phyloP scores from a whole-genome alignment of 129 eudicot genomes.

The Saposhnikovia divaricata region DNA sequence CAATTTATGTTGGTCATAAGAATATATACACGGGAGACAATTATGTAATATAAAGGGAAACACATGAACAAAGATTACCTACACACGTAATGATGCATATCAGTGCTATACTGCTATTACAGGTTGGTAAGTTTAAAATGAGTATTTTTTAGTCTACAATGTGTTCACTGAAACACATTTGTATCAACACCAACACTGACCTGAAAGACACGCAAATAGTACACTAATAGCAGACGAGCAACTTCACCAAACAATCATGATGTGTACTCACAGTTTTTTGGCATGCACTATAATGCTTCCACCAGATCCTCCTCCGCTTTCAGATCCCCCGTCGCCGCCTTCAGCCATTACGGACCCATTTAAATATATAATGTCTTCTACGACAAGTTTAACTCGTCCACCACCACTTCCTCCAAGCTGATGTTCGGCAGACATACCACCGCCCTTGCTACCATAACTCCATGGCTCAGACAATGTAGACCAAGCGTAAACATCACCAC shows the following conservation, averaged over 20 bases:
- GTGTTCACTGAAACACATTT: not conserved
- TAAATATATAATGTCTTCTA: conserved; percentile 39
- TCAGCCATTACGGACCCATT: conserved; percentile 77
- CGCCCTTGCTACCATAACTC: conserved; percentile 91
- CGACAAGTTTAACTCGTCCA: conserved; percentile 65
- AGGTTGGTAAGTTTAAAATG: not conserved
- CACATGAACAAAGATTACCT: not conserved
- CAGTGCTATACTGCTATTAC: not conserved
- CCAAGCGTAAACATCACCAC: conserved; percentile 95
- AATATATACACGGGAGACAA: not conserved
- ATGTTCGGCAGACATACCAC: conserved; percentile 53
- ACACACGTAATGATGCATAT: not conserved
- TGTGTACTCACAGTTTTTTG: conserved; percentile 56
- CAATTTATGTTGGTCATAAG: not conserved
- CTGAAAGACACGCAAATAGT: not conserved
- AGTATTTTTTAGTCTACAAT: not conserved
- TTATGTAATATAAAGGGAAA: not conserved
- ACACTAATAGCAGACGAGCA: conserved; percentile 8
- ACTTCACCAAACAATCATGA: conserved; percentile 6
- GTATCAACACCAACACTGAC: not conserved
- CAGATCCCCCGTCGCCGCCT: conserved; percentile 77
- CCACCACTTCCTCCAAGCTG: conserved; percentile 78
- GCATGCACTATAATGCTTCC: conserved; percentile 75
- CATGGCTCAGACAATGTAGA: conserved; percentile 67
- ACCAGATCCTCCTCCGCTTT: conserved; percentile 94